These are phyloP conservation scores for Rossbeevera mucosa DNA, from an alignment of 768 basidiomycete genomes.

Conservation along the genomic window DNA sequence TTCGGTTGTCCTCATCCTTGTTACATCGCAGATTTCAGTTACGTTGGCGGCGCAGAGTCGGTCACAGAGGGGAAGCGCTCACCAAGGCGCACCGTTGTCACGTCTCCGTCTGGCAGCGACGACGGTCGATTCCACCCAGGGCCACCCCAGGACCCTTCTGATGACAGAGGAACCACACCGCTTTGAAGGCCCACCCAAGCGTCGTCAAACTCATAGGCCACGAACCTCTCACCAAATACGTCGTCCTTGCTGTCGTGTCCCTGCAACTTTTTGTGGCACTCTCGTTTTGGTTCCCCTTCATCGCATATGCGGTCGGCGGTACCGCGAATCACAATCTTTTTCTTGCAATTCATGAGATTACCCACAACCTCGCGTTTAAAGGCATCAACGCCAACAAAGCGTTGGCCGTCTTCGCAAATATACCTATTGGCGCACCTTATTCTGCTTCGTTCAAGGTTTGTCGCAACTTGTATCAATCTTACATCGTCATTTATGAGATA, in stretches of 20 bases:
- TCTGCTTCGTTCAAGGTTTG: conserved; percentile 89
- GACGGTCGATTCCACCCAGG: conserved; percentile 40
- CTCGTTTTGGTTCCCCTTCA: conserved; percentile 66
- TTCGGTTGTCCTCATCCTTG: not conserved
- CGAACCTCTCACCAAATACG: conserved; percentile 86
- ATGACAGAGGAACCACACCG: conserved; percentile 99
- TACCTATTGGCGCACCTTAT: conserved; percentile 94
- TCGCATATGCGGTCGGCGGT: conserved; percentile 84
- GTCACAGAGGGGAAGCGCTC: conserved; percentile 51
- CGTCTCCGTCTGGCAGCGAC: conserved; percentile 36
- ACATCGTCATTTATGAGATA: conserved; percentile 48
- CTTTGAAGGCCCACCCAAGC: conserved; percentile 89
- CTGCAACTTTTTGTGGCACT: conserved; percentile 68
- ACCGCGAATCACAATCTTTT: conserved; percentile 98
- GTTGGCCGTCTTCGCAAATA: conserved; percentile 85
- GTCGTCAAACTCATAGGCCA: conserved; percentile 96
- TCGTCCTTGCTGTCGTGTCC: conserved; percentile 77
- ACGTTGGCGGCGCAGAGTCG: conserved; percentile 81
- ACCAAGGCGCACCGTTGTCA: conserved; percentile 47
- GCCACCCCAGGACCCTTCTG: conserved; percentile 69
- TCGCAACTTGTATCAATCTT: not conserved
- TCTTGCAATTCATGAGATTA: conserved; percentile 97
- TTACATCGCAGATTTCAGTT: conserved; percentile 57
- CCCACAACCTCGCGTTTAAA: conserved; percentile 93
- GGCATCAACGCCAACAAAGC: conserved; percentile 78